A percentile compares a stretch with the other conserved stretches of the same genome.
Evolutionary conservation across 768 basidiomycete genomes (phyloP).

Genomic region (Tylopilus rubrobrunneus): DNA sequence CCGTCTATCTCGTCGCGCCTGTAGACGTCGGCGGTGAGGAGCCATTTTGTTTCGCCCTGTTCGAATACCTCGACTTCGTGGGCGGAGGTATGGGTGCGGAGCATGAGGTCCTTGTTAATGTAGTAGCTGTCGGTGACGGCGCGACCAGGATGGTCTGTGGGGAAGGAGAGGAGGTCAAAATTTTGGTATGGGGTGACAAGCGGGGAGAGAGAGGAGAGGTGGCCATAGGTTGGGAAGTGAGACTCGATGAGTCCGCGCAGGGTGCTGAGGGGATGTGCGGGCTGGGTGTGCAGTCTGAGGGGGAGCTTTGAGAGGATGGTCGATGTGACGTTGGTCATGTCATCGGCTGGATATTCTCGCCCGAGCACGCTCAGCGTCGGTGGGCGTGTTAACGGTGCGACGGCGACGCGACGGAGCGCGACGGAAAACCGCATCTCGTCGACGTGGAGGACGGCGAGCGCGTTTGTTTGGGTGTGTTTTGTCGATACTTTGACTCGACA

Average conservation of each 20-base stretch:
- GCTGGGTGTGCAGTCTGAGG: slow-evolving; percentile 68
- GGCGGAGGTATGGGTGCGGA: slow-evolving; percentile 97
- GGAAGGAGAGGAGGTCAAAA: slow-evolving; percentile 96
- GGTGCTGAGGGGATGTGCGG: slow-evolving; percentile 82
- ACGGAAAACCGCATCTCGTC: slow-evolving; percentile 16
- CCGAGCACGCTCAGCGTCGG: slow-evolving; percentile 51
- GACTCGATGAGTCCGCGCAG: slow-evolving; percentile 80
- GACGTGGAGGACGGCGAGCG: slow-evolving; percentile 6
- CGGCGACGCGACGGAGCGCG: slow-evolving; percentile 1
- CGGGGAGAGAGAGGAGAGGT: slow-evolving; percentile 77
- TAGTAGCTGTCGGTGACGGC: slow-evolving; percentile 93
- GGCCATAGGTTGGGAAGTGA: slow-evolving; percentile 73
- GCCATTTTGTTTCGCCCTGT: slow-evolving; percentile 73
- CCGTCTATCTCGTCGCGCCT: slow-evolving; percentile 96
- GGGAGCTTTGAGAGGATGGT: slow-evolving; percentile 81
- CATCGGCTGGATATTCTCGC: slow-evolving; percentile 70
- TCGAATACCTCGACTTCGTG: slow-evolving; percentile 94
- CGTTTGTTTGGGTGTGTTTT: slow-evolving; percentile 21
- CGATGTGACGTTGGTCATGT: slow-evolving; percentile 78
- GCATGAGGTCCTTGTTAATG: slow-evolving; percentile 84
- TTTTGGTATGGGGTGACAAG: slow-evolving; percentile 88
- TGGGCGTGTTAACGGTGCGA: slow-evolving; percentile 3
- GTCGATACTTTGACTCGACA: neutral
- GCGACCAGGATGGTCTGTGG: slow-evolving; percentile 89
- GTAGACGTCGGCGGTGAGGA: slow-evolving; percentile 96